These are phyloP conservation scores for Termitomyces titanicus DNA, from an alignment of 768 basidiomycete genomes.

Conservation along the genomic window DNA sequence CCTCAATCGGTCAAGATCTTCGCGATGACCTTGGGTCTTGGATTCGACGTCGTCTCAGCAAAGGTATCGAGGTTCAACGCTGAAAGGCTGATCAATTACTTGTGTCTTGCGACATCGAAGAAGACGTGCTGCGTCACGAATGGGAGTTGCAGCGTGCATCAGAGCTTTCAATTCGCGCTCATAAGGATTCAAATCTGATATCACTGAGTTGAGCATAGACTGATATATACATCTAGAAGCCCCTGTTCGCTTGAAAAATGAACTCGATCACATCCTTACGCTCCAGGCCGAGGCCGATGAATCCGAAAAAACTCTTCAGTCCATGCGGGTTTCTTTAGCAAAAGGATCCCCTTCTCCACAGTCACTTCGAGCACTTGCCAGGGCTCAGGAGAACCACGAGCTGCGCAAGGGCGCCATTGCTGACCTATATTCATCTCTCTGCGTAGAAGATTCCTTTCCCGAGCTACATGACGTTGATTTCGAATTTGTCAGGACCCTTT, in stretches of 20 bases:
- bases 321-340: no score
- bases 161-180: conserved; percentile 23
- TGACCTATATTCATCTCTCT: conserved; percentile 30
- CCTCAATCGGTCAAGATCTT: conserved; percentile 21
- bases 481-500: conserved; percentile 25
- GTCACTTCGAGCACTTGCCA: no score
- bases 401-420: conserved; percentile 19
- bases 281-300: neutral
- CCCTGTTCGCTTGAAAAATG: conserved; percentile 23
- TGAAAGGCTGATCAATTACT: conserved; percentile 14
- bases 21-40: conserved; percentile 29
- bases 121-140: conserved; percentile 21
- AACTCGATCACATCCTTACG: neutral
- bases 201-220: no score
- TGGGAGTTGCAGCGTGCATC: conserved; percentile 30
- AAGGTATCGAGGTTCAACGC: conserved; percentile 14
- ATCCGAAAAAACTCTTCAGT: no score
- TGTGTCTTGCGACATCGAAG: conserved; percentile 11
- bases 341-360: no score
- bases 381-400: no score
- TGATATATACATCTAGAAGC: no score
- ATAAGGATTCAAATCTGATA: no score
- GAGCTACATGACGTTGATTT: conserved; percentile 26
- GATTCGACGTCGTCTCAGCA: conserved; percentile 20
- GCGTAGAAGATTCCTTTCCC: conserved; percentile 27